A percentile compares a stretch with the other conserved stretches of the same genome.
Evolutionary conservation across 2,329 filamentous ascomycete species (phyloP).

Genomic region (Aspergillus intermedius): DNA sequence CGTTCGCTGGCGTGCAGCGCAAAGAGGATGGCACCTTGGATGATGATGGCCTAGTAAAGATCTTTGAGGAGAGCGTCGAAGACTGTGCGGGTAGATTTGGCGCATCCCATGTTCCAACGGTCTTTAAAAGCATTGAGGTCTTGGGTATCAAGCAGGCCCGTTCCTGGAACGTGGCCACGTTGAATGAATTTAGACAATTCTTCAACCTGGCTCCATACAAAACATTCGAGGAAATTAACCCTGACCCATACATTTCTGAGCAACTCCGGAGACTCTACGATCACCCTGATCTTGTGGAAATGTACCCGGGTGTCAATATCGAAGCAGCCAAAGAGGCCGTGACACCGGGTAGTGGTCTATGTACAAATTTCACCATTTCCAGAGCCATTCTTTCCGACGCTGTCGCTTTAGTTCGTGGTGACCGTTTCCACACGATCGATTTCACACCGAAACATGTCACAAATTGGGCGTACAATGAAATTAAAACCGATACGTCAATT

Average conservation of each 20-base stretch:
- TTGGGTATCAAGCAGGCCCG: slow-evolving; percentile 57
- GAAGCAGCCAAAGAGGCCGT: slow-evolving; percentile 51
- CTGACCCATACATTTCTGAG: slow-evolving; percentile 42
- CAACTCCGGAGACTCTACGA: slow-evolving; percentile 45
- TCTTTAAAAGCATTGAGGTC: slow-evolving; percentile 56
- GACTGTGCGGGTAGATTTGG: slow-evolving; percentile 57
- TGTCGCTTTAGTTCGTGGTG: slow-evolving; percentile 41
- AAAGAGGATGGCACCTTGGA: slow-evolving; percentile 48
- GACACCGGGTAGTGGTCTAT: slow-evolving; percentile 43
- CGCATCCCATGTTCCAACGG: slow-evolving; percentile 52
- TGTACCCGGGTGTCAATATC: slow-evolving; percentile 53
- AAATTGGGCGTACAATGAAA: slow-evolving; percentile 41
- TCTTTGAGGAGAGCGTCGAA: slow-evolving; percentile 54
- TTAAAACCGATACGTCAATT: slow-evolving; percentile 37
- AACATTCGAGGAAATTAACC: slow-evolving; percentile 48
- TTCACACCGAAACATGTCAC: slow-evolving; percentile 41
- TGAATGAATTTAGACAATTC: slow-evolving; percentile 52
- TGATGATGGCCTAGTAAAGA: slow-evolving; percentile 52
- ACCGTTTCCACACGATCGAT: slow-evolving; percentile 44
- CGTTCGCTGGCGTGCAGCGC: slow-evolving; percentile 46
- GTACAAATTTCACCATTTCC: slow-evolving; percentile 42
- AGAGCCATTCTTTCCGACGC: slow-evolving; percentile 42
- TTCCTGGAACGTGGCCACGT: slow-evolving; percentile 54
- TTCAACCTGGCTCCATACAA: slow-evolving; percentile 47
- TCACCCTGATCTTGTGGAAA: slow-evolving; percentile 48